Evolutionary conservation across 768 basidiomycete genomes (phyloP).

Genomic region (Trametes elegans): DNA sequence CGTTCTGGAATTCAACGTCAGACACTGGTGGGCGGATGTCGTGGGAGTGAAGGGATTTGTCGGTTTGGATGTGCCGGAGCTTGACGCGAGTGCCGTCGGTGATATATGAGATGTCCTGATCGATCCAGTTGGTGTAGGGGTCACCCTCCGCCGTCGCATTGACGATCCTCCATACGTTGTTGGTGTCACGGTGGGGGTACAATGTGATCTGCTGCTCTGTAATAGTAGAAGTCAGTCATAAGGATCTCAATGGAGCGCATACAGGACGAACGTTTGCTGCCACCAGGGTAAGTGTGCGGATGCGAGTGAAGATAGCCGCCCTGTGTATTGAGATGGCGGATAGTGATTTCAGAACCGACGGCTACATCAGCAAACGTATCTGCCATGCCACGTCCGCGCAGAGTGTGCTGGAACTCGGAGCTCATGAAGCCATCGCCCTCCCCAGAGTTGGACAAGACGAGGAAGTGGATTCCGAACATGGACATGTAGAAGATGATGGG

Average conservation of each 20-base stretch:
- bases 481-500: conserved; percentile 90
- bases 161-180: conserved; percentile 88
- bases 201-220: conserved; percentile 97
- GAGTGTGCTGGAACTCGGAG: conserved; percentile 96
- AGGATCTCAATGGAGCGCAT: background rate
- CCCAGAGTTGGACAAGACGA: conserved; percentile 83
- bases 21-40: conserved; percentile 92
- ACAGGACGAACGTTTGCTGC: conserved; percentile 74
- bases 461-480: conserved; percentile 96
- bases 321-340: conserved; percentile 94
- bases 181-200: conserved; percentile 98
- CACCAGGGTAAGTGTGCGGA: conserved; percentile 82
- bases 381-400: conserved; percentile 84
- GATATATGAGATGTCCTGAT: conserved; percentile 59
- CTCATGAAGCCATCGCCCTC: conserved; percentile 99
- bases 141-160: conserved; percentile 59
- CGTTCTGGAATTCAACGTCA: conserved; percentile 99
- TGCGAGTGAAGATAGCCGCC: conserved; percentile 99
- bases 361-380: conserved; percentile 90
- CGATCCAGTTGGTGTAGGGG: conserved; percentile 48
- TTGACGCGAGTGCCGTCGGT: conserved; percentile 69
- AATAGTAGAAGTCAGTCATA: background rate
- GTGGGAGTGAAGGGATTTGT: conserved; percentile 91
- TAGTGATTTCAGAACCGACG: conserved; percentile 75
- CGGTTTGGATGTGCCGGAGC: conserved; percentile 74